phyloP scores from a whole-genome alignment of 1,284 basidiomycete genomes.

The Chalciporus sp. region DNA sequence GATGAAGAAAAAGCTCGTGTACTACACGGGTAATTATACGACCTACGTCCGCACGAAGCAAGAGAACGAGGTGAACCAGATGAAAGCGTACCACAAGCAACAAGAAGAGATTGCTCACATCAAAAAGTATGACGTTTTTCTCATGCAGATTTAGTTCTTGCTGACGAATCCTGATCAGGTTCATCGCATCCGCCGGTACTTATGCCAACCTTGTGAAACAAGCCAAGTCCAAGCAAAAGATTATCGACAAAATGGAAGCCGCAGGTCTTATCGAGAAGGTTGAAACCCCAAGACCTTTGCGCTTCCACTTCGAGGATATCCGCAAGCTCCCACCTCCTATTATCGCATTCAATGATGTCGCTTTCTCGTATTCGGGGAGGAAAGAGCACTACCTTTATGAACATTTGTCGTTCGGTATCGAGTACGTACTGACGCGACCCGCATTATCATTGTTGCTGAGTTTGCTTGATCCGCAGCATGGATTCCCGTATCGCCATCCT shows the following conservation, averaged over 20 bases:
- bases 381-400: slow-evolving; percentile 88
- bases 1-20: slow-evolving; percentile 82
- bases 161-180: slow-evolving; percentile 49
- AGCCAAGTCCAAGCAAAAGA: slow-evolving; percentile 99
- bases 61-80: slow-evolving; percentile 99
- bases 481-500: slow-evolving; percentile 96
- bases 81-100: slow-evolving; percentile 99
- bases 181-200: slow-evolving; percentile 98
- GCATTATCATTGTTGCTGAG: slow-evolving; percentile 6
- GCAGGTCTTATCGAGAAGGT: slow-evolving; percentile 95
- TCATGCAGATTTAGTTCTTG: neutral
- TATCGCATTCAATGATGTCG: slow-evolving; percentile 93
- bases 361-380: slow-evolving; percentile 93
- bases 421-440: slow-evolving; percentile 58
- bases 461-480: slow-evolving; percentile 59
- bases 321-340: slow-evolving; percentile 95
- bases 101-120: slow-evolving; percentile 99
- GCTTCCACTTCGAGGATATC: slow-evolving; percentile 97
- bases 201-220: slow-evolving; percentile 99
- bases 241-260: slow-evolving; percentile 99
- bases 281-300: slow-evolving; percentile 70
- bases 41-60: slow-evolving; percentile 94
- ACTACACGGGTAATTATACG: slow-evolving; percentile 97
- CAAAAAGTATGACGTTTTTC: slow-evolving; percentile 69
- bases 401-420: slow-evolving; percentile 92